phyloP scores from a whole-genome alignment of 2,329 filamentous ascomycete genomes.

The Stagonosporopsis vannaccii region DNA sequence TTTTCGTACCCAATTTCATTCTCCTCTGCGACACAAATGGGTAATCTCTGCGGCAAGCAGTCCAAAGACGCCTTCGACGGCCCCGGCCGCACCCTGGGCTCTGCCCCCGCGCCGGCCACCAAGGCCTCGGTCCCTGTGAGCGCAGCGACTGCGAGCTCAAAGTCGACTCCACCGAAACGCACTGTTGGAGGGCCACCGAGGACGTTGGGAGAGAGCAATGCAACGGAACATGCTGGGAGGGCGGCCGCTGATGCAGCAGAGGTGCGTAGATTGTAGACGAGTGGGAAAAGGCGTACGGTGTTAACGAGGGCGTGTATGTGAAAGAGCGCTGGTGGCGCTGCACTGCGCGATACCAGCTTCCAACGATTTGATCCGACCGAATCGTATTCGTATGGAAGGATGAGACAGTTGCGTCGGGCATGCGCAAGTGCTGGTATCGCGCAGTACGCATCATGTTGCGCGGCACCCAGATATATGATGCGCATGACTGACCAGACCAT shows the following conservation, averaged over 20 bases:
- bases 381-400: background rate
- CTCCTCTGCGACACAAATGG: constrained; percentile 65
- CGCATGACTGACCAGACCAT: background rate
- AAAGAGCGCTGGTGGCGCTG: background rate
- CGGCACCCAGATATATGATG: background rate
- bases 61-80: constrained; percentile 68
- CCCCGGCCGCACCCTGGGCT: constrained; percentile 75
- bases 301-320: constrained; percentile 30
- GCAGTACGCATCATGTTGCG: background rate
- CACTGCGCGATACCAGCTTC: background rate
- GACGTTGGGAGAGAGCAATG: constrained; percentile 65
- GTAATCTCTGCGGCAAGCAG: constrained; percentile 81
- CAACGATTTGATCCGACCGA: background rate
- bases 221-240: constrained; percentile 67
- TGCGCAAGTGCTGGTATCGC: background rate
- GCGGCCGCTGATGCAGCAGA: constrained; percentile 85
- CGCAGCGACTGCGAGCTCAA: constrained; percentile 19
- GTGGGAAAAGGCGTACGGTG: constrained; percentile 8
- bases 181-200: constrained; percentile 59
- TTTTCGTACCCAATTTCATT: background rate
- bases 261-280: constrained; percentile 61
- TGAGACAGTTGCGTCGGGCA: background rate
- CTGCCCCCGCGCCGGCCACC: constrained; percentile 57
- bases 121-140: constrained; percentile 43
- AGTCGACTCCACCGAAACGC: constrained; percentile 45